Evolutionary conservation across 148 eudicot genomes (phyloP).

Genomic region (Chenopodium berlandieri): DNA sequence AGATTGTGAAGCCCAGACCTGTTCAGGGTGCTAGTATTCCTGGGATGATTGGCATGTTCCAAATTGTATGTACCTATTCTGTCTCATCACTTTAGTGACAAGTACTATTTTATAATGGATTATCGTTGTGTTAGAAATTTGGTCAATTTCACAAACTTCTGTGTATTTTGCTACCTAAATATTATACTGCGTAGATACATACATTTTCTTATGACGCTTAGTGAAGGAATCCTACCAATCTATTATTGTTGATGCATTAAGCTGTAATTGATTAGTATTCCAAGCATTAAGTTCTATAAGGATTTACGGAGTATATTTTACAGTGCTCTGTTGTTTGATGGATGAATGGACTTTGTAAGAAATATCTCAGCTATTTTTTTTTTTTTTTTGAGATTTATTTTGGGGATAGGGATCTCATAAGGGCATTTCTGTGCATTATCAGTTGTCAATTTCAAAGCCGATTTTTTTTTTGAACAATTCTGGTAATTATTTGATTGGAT

Average conservation of each 20-base stretch:
- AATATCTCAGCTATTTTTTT: not conserved
- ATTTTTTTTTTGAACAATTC: not conserved
- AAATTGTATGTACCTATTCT: constrained; percentile 60
- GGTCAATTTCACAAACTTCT: no score
- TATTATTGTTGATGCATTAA: not conserved
- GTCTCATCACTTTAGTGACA: not conserved
- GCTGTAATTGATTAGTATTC: not conserved
- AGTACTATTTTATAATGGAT: not conserved
- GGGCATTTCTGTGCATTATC: not conserved
- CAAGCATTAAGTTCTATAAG: not conserved
- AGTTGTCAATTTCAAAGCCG: not conserved
- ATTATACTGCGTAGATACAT: not conserved
- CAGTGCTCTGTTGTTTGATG: not conserved
- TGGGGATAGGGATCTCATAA: not conserved
- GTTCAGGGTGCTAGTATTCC: constrained; percentile 97
- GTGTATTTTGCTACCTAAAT: not conserved
- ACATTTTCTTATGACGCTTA: not conserved
- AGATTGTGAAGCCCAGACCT: constrained; percentile 96
- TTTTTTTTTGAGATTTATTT: not conserved
- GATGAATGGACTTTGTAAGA: not conserved
- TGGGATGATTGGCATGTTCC: constrained; percentile 98
- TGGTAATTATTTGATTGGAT: not conserved
- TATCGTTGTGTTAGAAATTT: not conserved
- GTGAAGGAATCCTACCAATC: not conserved
- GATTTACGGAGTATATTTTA: not conserved